Percentiles rank a stretch among this genome's conserved stretches.
These are phyloP conservation scores for Myochromella boudieri DNA, from an alignment of 768 basidiomycete genomes.

Conservation along the genomic window DNA sequence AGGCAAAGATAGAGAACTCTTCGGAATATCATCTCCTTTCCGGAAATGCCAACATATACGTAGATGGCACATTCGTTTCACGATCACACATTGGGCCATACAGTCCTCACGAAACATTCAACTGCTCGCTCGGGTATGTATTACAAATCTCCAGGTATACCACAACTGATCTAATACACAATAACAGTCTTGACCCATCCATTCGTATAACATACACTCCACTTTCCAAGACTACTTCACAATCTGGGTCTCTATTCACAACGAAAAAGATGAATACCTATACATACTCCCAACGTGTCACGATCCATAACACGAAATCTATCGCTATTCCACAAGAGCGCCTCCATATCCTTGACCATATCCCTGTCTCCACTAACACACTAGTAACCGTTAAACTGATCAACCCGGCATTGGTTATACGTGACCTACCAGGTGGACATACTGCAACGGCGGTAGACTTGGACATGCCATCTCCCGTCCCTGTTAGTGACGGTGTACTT, in stretches of 20 bases:
- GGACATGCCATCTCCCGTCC: neutral
- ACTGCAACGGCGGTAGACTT: neutral
- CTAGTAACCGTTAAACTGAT: neutral
- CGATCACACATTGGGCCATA: slow-evolving; percentile 38
- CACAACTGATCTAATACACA: too few species aligned
- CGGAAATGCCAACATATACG: slow-evolving; percentile 48
- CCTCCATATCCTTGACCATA: neutral
- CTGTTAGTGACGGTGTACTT: neutral
- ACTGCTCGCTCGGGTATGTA: slow-evolving; percentile 42
- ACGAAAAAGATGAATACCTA: too few species aligned
- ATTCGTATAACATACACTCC: slow-evolving; percentile 40
- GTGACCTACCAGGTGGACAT: neutral
- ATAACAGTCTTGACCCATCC: slow-evolving; percentile 39
- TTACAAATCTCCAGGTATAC: slow-evolving; percentile 20
- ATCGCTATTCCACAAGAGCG: slow-evolving; percentile 6
- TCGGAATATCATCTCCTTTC: slow-evolving; percentile 50
- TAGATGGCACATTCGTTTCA: slow-evolving; percentile 56
- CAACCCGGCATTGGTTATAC: neutral
- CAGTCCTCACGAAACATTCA: slow-evolving; percentile 41
- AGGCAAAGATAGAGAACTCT: slow-evolving; percentile 53
- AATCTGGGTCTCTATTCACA: slow-evolving; percentile 25
- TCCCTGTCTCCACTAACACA: neutral
- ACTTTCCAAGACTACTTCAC: slow-evolving; percentile 29
- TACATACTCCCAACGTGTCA: slow-evolving; percentile 14
- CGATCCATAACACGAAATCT: slow-evolving; percentile 16